These are phyloP conservation scores for Pezizomycotina sp. DNA, from an alignment of 2,329 filamentous ascomycete species.

Conservation along the genomic window DNA sequence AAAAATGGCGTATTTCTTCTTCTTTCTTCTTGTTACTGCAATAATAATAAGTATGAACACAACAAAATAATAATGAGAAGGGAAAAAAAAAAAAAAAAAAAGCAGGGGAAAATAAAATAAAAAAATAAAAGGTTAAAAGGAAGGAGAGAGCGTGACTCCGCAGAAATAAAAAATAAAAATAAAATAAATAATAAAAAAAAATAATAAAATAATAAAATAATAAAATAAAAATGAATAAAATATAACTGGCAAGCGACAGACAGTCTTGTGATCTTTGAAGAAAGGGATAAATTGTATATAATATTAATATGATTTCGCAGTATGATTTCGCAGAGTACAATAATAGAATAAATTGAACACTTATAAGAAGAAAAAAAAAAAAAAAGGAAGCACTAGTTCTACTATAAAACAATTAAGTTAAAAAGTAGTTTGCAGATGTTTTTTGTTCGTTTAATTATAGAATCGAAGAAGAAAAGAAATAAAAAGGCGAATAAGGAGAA, in stretches of 20 bases:
- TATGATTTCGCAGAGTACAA: constrained; percentile 3
- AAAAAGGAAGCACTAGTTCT: constrained; percentile 7
- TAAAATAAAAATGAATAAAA: constrained; percentile 6
- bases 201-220: constrained; percentile 3
- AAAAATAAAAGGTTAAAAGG: constrained; percentile 25
- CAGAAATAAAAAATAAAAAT: constrained; percentile 29
- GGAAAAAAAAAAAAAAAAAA: constrained; percentile 22
- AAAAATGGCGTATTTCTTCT: neutral
- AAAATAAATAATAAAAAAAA: constrained; percentile 8
- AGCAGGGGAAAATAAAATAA: constrained; percentile 23
- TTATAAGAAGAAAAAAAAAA: constrained; percentile 9
- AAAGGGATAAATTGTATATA: constrained; percentile 2
- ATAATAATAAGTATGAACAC: neutral
- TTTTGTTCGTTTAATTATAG: neutral
- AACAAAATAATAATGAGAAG: constrained; percentile 21
- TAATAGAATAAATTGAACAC: neutral
- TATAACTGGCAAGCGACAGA: constrained; percentile 19
- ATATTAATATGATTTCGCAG: constrained; percentile 7
- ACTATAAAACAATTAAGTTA: constrained; percentile 3
- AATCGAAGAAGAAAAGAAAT: neutral
- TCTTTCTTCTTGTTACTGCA: neutral
- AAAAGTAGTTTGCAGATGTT: neutral
- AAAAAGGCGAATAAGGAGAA: neutral
- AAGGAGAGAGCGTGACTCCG: constrained; percentile 27
- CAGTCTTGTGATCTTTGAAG: constrained; percentile 11